phyloP scores from a whole-genome alignment of 257 asterid genomes.

The Ocimum tenuiflorum region DNA sequence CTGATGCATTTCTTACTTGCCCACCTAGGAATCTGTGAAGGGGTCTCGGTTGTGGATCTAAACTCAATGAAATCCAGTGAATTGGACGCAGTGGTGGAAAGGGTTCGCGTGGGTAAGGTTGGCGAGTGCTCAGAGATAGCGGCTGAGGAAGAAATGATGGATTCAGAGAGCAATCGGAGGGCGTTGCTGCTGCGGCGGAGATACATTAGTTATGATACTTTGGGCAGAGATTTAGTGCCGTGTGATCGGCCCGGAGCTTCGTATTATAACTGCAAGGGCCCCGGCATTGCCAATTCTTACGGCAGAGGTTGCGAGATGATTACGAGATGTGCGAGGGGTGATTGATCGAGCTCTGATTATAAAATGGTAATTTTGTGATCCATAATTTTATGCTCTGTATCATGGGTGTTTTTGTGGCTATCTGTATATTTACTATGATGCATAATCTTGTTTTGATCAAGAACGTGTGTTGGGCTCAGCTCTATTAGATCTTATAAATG shows the following conservation, averaged over 20 bases:
- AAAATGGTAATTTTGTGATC: neutral
- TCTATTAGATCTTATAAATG: too few species aligned
- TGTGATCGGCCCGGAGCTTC: conserved; percentile 82
- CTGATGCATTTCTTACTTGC: conserved; percentile 22
- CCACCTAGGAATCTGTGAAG: conserved; percentile 20
- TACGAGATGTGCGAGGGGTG: conserved; percentile 73
- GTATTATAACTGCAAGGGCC: conserved; percentile 50
- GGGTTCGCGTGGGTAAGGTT: conserved; percentile 40
- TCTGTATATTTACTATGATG: conserved; percentile 10
- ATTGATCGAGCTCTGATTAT: conserved; percentile 12
- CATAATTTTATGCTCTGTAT: neutral
- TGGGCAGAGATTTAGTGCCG: conserved; percentile 71
- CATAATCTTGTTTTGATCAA: conserved; percentile 9
- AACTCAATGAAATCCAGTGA: conserved; percentile 30
- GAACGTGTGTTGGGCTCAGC: too few species aligned
- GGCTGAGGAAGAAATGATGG: conserved; percentile 40
- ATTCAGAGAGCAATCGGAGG: conserved; percentile 54
- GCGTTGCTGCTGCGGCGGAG: conserved; percentile 44
- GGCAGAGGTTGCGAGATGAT: conserved; percentile 76
- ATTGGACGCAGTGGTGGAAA: conserved; percentile 28
- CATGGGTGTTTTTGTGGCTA: neutral
- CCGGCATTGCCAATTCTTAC: conserved; percentile 57
- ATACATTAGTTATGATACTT: conserved; percentile 63
- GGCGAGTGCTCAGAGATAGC: conserved; percentile 37
- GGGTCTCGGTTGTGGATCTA: conserved; percentile 33